Evolutionary conservation across 2,329 filamentous ascomycete species (phyloP).

Genomic region (Exophiala phaeomuriformis): DNA sequence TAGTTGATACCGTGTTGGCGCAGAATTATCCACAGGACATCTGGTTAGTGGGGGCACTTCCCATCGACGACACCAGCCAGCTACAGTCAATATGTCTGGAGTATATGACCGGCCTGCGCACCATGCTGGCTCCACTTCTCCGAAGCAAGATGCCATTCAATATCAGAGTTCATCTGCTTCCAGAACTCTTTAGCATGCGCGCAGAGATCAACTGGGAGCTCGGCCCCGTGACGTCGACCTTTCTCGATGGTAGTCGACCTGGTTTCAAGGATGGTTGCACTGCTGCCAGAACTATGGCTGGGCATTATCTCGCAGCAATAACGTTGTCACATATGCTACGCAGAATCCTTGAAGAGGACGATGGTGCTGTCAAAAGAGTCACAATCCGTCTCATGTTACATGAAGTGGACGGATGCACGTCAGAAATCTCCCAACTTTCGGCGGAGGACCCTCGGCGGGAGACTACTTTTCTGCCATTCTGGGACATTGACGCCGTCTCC

Average conservation of each 20-base stretch:
- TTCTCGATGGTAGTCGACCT: background rate
- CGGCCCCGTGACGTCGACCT: background rate
- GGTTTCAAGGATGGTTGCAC: background rate
- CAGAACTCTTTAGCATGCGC: background rate
- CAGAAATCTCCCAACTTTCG: background rate
- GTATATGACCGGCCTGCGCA: background rate
- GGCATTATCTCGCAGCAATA: slow-evolving; percentile 2
- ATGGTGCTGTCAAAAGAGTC: background rate
- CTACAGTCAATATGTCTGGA: background rate
- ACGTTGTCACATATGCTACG: slow-evolving; percentile 5
- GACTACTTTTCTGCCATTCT: slow-evolving; percentile 1
- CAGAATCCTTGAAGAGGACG: background rate
- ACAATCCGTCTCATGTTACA: slow-evolving; percentile 1
- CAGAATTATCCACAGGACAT: background rate
- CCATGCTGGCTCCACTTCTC: background rate
- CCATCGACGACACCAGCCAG: background rate
- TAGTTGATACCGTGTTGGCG: background rate
- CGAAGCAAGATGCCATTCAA: background rate
- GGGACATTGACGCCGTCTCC: background rate
- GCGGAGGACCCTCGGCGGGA: background rate
- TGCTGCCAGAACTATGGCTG: slow-evolving; percentile 1
- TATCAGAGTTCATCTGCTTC: slow-evolving; percentile 4
- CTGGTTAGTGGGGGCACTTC: background rate
- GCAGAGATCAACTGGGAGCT: slow-evolving; percentile 2
- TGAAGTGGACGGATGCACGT: slow-evolving; percentile 4